These are phyloP conservation scores for Gamarada debralockiae DNA, from an alignment of 495 filamentous ascomycete species.

Conservation along the genomic window DNA sequence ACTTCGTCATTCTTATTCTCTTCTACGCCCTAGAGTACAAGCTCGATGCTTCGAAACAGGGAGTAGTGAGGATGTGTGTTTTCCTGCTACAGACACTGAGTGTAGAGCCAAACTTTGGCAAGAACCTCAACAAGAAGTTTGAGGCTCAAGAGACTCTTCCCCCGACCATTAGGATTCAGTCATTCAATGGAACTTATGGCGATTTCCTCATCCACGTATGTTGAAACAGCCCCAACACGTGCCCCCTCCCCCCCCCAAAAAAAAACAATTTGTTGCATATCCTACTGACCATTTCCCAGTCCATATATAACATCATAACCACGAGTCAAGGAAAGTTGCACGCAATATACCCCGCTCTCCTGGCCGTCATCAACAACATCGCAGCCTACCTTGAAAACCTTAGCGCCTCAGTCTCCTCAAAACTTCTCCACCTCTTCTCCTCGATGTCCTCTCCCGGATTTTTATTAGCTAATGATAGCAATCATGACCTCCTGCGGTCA, in stretches of 20 bases:
- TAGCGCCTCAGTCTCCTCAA: slow-evolving; percentile 69
- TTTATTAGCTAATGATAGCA: slow-evolving; percentile 91
- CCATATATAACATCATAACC: slow-evolving; percentile 88
- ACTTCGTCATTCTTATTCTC: slow-evolving; percentile 85
- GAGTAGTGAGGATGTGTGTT: slow-evolving; percentile 92
- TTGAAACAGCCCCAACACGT: slow-evolving; percentile 22
- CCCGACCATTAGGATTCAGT: slow-evolving; percentile 68
- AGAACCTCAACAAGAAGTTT: slow-evolving; percentile 84
- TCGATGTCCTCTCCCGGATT: slow-evolving; percentile 96
- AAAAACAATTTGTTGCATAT: not conserved
- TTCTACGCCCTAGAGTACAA: slow-evolving; percentile 92
- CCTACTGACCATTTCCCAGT: slow-evolving; percentile 53
- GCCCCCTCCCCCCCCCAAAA: no score
- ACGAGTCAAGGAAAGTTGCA: slow-evolving; percentile 87
- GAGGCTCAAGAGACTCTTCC: slow-evolving; percentile 88
- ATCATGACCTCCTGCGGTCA: slow-evolving; percentile 76
- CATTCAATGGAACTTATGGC: slow-evolving; percentile 87
- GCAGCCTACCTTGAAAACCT: slow-evolving; percentile 77
- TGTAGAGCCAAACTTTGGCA: slow-evolving; percentile 86
- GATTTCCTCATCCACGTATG: slow-evolving; percentile 91
- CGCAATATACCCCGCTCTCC: slow-evolving; percentile 86
- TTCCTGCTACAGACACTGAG: slow-evolving; percentile 95
- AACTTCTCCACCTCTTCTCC: slow-evolving; percentile 82
- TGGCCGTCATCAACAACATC: slow-evolving; percentile 92
- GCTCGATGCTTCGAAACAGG: slow-evolving; percentile 81